Evolutionary conservation across 1,284 basidiomycete genomes (phyloP).

Genomic region (Naganishia albida): DNA sequence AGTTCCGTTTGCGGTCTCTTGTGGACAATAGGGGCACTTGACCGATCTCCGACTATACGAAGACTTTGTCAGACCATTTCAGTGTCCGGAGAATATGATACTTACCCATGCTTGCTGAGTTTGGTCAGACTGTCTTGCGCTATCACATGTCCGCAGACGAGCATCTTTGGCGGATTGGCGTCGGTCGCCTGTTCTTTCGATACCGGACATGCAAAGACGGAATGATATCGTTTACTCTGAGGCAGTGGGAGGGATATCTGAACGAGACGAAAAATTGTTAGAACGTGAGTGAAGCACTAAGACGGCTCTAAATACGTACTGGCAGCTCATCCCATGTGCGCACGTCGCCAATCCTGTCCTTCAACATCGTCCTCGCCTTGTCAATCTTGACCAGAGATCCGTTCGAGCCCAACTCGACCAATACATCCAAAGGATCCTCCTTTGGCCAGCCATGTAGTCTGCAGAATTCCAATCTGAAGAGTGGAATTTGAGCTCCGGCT

Average conservation of each 20-base stretch:
- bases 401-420: constrained; percentile 85
- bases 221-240: constrained; percentile 85
- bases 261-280: constrained; percentile 18
- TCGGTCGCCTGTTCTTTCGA: constrained; percentile 96
- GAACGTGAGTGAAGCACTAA: not conserved
- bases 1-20: constrained; percentile 46
- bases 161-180: constrained; percentile 95
- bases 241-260: constrained; percentile 93
- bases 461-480: constrained; percentile 88
- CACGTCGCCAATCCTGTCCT: constrained; percentile 77
- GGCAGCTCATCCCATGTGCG: constrained; percentile 90
- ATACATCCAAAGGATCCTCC: constrained; percentile 80
- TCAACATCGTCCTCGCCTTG: constrained; percentile 88
- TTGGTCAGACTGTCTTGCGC: constrained; percentile 83
- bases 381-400: constrained; percentile 85
- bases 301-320: constrained; percentile 57
- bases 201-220: constrained; percentile 95
- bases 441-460: constrained; percentile 81
- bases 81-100: constrained; percentile 33
- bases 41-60: constrained; percentile 44
- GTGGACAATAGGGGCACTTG: constrained; percentile 55
- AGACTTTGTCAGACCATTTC: constrained; percentile 8
- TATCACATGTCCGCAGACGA: constrained; percentile 91
- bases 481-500: constrained; percentile 67
- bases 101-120: constrained; percentile 83